Evolutionary conservation across 371 early-diverging fungal genomes (phyloP).

Genomic region (Mortierella sp.): DNA sequence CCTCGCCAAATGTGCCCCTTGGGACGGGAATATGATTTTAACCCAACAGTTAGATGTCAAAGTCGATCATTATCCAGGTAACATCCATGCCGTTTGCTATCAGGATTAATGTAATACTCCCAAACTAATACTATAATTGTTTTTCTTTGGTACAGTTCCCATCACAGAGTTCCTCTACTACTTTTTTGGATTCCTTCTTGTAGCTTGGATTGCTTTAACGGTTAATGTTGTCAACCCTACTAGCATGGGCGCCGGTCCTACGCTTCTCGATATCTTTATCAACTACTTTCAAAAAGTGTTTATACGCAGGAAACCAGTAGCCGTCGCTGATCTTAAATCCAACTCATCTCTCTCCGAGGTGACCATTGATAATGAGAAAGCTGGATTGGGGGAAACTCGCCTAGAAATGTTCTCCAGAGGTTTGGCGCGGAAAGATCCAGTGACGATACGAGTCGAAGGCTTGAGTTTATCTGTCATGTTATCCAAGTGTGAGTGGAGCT

Average conservation of each 20-base stretch:
- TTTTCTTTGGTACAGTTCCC: constrained; percentile 11
- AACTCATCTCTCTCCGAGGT: constrained; percentile 9
- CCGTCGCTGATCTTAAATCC: neutral
- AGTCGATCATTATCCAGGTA: constrained; percentile 34
- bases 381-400: constrained; percentile 32
- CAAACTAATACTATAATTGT: too few species aligned
- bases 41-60: constrained; percentile 26
- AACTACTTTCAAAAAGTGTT: constrained; percentile 24
- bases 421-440: constrained; percentile 29
- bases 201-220: constrained; percentile 42
- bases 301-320: constrained; percentile 3
- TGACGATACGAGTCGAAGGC: constrained; percentile 41
- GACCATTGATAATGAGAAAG: constrained; percentile 27
- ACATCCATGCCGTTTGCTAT: neutral
- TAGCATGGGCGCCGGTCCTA: constrained; percentile 43
- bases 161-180: constrained; percentile 28
- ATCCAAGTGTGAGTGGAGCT: constrained; percentile 40
- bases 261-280: constrained; percentile 39
- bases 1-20: constrained; percentile 26
- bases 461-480: constrained; percentile 28
- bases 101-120: too few species aligned
- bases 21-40: constrained; percentile 41
- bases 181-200: constrained; percentile 31
- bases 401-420: constrained; percentile 46
- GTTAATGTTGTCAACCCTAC: constrained; percentile 46